Evolutionary conservation across 345 rosid species (phyloP).

Genomic region (Sonneratia caseolaris): DNA sequence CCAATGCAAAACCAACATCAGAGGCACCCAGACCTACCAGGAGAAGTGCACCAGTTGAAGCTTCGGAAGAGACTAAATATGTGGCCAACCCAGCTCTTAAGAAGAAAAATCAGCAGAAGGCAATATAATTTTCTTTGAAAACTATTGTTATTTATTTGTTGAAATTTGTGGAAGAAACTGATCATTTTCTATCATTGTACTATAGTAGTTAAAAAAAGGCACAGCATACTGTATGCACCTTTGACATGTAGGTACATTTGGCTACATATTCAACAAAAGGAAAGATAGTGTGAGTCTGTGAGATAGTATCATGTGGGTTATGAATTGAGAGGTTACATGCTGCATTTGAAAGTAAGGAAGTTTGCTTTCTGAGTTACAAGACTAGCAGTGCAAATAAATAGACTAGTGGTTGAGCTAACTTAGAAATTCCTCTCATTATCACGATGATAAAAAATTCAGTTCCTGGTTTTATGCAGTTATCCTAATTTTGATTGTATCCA

Average conservation of each 20-base stretch:
- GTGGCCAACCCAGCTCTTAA: slow-evolving; percentile 30
- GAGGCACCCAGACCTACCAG: slow-evolving; percentile 44
- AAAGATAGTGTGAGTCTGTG: neutral
- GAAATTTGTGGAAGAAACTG: neutral
- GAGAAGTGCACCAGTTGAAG: slow-evolving; percentile 54
- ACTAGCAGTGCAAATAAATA: neutral
- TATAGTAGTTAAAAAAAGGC: neutral
- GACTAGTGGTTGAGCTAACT: neutral
- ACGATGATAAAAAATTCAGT: neutral
- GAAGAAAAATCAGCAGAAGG: slow-evolving; percentile 62
- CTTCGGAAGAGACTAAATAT: slow-evolving; percentile 46
- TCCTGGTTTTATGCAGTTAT: neutral
- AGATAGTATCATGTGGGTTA: neutral
- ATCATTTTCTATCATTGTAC: neutral
- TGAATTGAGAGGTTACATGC: neutral
- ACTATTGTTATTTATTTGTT: neutral
- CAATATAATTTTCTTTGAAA: slow-evolving; percentile 3
- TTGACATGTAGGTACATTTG: neutral
- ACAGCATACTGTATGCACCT: neutral
- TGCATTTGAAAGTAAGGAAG: neutral
- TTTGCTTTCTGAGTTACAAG: neutral
- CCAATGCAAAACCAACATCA: slow-evolving; percentile 37
- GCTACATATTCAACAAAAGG: neutral
- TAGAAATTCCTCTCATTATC: neutral
- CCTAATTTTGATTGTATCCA: neutral